Evolutionary conservation across 352 stramenopile species (phyloP), one percentile per base, ranked within the genome.

Genomic region (Phytophthora macrochlamydospora): DNA sequence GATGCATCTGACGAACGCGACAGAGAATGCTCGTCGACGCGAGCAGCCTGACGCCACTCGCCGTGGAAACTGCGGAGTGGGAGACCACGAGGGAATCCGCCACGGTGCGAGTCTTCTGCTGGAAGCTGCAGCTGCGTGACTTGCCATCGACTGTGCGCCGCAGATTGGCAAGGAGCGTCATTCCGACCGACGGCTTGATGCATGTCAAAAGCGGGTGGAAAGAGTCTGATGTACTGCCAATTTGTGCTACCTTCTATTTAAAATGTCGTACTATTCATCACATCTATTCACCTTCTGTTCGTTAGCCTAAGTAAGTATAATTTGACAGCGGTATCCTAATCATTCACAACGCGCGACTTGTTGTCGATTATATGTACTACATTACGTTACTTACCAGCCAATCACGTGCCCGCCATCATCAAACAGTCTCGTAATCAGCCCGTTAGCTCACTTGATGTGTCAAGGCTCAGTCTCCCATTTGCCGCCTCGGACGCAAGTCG

Each of bases 391-490:
- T 24, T 24, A 24, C 18, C 40, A 51, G 14, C 59, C 51, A 56
- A 61, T 59, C 50, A 55, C 8, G 14, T 7, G 12, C 18, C 7
- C 35, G 24, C 24, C 52, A 58, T 68, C 40, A 68, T 43, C 32
- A 58, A 31, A 42, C 35, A 2, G 42, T 29, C 1, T 14, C 9
- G 37, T 71, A 62, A 71, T 58, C 56, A 58, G 37, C 9, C 12
- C 40, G 14, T n/a, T 13, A 46, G 37, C 37, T 14, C 40, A 40
- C 35, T 40, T 46, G 12, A 46, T n/a, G 8, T 46, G 40, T 14
- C 40, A 46, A 40, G 6, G 35, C n/a, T 29, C 65, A 73, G 65
- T 69, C 59, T 59, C 2, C 9, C 68, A 73, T 61, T 46, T 44
- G 49, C 32, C 33, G 7, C 33, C 5, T 56, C 28, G 11, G 14